Conservation (phyloP, 768 basidiomycete genomes). For the Mycena crocata region DNA sequence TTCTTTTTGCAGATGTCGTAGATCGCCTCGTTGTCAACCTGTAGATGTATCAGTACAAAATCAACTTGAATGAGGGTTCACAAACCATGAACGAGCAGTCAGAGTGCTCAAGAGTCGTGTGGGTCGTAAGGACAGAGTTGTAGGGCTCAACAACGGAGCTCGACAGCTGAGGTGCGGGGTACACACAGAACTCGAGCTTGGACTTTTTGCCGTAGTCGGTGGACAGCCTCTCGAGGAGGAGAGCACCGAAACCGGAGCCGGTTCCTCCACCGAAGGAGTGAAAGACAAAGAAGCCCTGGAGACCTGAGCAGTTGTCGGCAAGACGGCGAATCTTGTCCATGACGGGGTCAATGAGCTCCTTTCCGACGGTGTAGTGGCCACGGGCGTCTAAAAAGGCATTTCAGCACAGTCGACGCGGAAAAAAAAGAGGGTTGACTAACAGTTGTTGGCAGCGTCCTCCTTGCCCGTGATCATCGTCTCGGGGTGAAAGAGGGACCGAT, state of each 20-base stretch:
- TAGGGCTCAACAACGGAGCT: slow-evolving; percentile 99
- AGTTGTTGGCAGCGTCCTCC: slow-evolving; percentile 99
- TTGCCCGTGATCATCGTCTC: slow-evolving; percentile 98
- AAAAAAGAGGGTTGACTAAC: slow-evolving; percentile 58
- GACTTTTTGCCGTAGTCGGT: slow-evolving; percentile 99
- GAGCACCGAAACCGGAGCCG: slow-evolving; percentile 98
- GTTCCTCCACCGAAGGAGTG: slow-evolving; percentile 99
- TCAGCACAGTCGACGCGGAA: slow-evolving; percentile 33
- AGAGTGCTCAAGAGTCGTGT: slow-evolving; percentile 99
- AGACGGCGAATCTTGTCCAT: slow-evolving; percentile 98
- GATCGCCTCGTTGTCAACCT: slow-evolving; percentile 99
- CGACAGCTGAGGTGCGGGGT: slow-evolving; percentile 93
- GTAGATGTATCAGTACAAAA: slow-evolving; percentile 20
- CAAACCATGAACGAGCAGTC: slow-evolving; percentile 99
- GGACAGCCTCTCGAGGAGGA: slow-evolving; percentile 95
- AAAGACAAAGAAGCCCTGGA: slow-evolving; percentile 99
- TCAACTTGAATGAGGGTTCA: not conserved
- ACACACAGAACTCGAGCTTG: slow-evolving; percentile 98
- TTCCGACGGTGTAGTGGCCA: slow-evolving; percentile 99
- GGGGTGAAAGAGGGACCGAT: slow-evolving; percentile 96
- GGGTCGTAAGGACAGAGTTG: slow-evolving; percentile 97
- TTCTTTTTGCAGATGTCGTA: slow-evolving; percentile 99
- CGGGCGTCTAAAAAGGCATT: slow-evolving; percentile 79
- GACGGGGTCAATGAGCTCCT: slow-evolving; percentile 96
- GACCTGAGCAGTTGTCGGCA: slow-evolving; percentile 96